Evolutionary conservation across 805 yeast genomes (phyloP).

Genomic region (Kuraishia capsulata): DNA sequence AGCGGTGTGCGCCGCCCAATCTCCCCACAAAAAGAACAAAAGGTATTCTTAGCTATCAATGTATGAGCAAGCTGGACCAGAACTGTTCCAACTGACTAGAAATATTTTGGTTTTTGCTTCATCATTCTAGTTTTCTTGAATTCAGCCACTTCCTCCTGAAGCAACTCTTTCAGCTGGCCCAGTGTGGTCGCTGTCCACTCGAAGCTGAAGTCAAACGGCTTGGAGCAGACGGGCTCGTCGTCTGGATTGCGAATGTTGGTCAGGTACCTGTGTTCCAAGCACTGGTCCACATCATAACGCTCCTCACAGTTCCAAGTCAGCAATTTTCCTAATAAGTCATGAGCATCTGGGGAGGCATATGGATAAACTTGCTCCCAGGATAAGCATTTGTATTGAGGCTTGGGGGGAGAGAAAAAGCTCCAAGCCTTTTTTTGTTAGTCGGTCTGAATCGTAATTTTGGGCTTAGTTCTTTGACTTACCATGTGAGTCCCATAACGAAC

Average conservation of each 20-base stretch:
- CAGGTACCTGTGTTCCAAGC: constrained; percentile 51
- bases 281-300: constrained; percentile 47
- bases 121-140: constrained; percentile 29
- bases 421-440: constrained; percentile 19
- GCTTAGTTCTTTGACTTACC: background rate
- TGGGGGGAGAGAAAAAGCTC: constrained; percentile 34
- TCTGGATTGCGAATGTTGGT: constrained; percentile 38
- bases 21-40: too few relatives aligned
- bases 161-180: constrained; percentile 35
- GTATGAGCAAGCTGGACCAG: too few relatives aligned
- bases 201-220: constrained; percentile 57
- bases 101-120: background rate
- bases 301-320: constrained; percentile 55
- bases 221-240: constrained; percentile 46
- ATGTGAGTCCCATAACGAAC: constrained; percentile 31
- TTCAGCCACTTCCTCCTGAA: constrained; percentile 42
- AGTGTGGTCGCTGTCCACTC: constrained; percentile 35
- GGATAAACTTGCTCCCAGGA: constrained; percentile 55
- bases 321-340: constrained; percentile 42
- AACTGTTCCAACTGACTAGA: too few relatives aligned
- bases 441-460: too few relatives aligned
- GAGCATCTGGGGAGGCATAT: constrained; percentile 42
- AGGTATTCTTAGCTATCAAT: too few relatives aligned
- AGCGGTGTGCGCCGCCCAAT: background rate
- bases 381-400: constrained; percentile 29